Percentiles rank a stretch among this genome's conserved stretches.
These are phyloP conservation scores for Pilasporangium apinafurcum DNA, from an alignment of 352 stramenopile species.

Conservation along the genomic window DNA sequence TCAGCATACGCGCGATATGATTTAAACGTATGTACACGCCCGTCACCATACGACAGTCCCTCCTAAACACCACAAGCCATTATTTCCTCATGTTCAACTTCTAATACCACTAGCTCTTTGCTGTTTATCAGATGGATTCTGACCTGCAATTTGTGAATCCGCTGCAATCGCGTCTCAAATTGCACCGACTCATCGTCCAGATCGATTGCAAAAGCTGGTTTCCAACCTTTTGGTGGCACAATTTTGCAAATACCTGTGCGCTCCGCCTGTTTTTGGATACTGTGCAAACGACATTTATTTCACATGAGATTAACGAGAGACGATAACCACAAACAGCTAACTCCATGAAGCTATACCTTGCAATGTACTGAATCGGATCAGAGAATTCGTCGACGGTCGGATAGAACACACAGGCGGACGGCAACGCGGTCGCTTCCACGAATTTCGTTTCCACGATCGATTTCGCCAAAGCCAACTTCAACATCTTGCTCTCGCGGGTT, in stretches of 20 bases:
- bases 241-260: conserved; percentile 97
- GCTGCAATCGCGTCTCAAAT: conserved; percentile 94
- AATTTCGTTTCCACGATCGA: conserved; percentile 53
- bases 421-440: conserved; percentile 15
- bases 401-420: conserved; percentile 53
- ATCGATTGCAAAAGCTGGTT: conserved; percentile 69
- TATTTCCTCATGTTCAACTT: too few relatives aligned
- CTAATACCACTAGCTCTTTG: too few relatives aligned
- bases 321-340: not conserved
- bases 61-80: conserved; percentile 21
- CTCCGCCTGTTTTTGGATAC: conserved; percentile 51
- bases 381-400: conserved; percentile 85
- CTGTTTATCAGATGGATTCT: too few relatives aligned
- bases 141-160: conserved; percentile 81
- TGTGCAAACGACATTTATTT: conserved; percentile 7
- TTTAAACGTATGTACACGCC: conserved; percentile 46
- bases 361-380: conserved; percentile 86
- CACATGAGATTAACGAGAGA: not conserved
- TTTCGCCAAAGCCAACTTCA: conserved; percentile 52
- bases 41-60: conserved; percentile 59
- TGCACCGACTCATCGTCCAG: conserved; percentile 36
- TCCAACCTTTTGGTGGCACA: conserved; percentile 93
- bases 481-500: conserved; percentile 39
- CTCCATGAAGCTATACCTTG: conserved; percentile 23
- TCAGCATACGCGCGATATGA: conserved; percentile 59